Conservation (phyloP, 129 eudicot genomes). For the Arctium minus region DNA sequence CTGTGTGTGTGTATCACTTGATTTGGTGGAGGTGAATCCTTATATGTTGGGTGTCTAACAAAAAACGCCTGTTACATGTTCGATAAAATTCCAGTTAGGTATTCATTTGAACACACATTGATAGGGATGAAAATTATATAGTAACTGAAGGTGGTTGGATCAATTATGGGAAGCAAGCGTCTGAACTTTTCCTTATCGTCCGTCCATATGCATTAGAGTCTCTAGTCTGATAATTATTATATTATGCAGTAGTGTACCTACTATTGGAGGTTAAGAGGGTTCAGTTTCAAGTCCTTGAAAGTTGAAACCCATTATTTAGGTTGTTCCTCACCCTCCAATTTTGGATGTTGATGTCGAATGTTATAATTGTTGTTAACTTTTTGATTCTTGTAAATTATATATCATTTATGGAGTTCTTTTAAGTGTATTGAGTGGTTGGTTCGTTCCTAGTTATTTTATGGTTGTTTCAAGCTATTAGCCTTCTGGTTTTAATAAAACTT, state of each 20-base stretch:
- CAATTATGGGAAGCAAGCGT: conserved; percentile 1
- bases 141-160: not conserved
- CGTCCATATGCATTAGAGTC: not conserved
- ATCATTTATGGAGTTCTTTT: not conserved
- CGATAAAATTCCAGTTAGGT: conserved; percentile 21
- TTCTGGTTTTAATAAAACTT: not conserved
- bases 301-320: not conserved
- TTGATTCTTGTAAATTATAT: not conserved
- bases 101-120: not conserved
- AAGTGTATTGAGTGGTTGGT: not conserved
- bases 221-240: conserved; percentile 2
- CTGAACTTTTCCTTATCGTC: conserved; percentile 2
- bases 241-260: not conserved
- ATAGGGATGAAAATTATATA: not conserved
- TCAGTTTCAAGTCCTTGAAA: not conserved
- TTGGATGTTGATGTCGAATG: not conserved
- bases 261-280: not conserved
- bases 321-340: not conserved
- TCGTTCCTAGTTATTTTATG: not conserved
- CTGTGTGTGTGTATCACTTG: not conserved
- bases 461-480: not conserved
- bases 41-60: not conserved
- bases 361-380: not conserved
- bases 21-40: not conserved
- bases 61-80: conserved; percentile 7